A percentile compares a stretch with the other conserved stretches of the same genome.
Evolutionary conservation across 768 basidiomycete genomes (phyloP).

Genomic region (Leccinum broughii): DNA sequence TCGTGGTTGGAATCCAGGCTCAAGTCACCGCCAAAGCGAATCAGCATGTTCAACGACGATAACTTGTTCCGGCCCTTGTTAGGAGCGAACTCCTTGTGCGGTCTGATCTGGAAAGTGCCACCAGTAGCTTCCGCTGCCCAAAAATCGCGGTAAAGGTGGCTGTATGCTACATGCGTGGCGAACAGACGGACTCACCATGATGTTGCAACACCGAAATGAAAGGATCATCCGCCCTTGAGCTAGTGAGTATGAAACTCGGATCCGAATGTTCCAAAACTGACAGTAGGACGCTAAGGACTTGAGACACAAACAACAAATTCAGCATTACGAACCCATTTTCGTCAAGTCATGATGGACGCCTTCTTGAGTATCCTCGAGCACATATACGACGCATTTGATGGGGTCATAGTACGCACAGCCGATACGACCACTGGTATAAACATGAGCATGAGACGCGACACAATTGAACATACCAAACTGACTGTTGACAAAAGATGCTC

Average conservation of each 20-base stretch:
- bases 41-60: slow-evolving; percentile 63
- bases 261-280: slow-evolving; percentile 82
- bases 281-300: slow-evolving; percentile 1
- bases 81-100: slow-evolving; percentile 75
- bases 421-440: slow-evolving; percentile 54
- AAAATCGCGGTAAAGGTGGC: not conserved
- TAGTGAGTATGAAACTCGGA: slow-evolving; percentile 74
- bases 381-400: slow-evolving; percentile 55
- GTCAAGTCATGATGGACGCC: slow-evolving; percentile 60
- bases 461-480: slow-evolving; percentile 12
- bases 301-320: not conserved
- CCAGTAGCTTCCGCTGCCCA: slow-evolving; percentile 55
- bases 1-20: slow-evolving; percentile 29
- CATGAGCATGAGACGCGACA: slow-evolving; percentile 11
- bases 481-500: slow-evolving; percentile 39
- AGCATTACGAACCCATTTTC: slow-evolving; percentile 31
- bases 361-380: slow-evolving; percentile 80
- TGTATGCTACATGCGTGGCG: slow-evolving; percentile 18
- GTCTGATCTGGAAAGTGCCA: slow-evolving; percentile 71
- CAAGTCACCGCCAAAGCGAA: slow-evolving; percentile 44
- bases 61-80: slow-evolving; percentile 68
- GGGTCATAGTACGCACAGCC: slow-evolving; percentile 82
- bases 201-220: slow-evolving; percentile 68
- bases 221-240: slow-evolving; percentile 79
- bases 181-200: slow-evolving; percentile 44